phyloP scores from a whole-genome alignment of 805 yeast species.

The Komagataella kurtzmanii region DNA sequence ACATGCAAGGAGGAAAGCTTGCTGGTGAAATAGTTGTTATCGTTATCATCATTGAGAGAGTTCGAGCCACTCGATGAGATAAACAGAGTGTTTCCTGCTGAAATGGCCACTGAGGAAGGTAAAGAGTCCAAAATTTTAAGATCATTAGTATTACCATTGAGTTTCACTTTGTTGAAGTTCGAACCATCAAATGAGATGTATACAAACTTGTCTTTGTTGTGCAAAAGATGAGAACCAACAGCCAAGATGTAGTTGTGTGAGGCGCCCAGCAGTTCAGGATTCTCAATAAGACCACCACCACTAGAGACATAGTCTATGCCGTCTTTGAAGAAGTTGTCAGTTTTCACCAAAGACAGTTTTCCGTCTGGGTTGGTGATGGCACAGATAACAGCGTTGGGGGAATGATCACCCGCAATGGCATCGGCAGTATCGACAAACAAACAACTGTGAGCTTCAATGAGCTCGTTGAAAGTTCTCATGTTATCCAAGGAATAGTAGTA shows the following conservation, averaged over 20 bases:
- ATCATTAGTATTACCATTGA: not conserved
- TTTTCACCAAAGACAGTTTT: conserved; percentile 22
- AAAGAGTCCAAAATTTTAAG: not conserved
- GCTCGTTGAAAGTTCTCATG: conserved; percentile 18
- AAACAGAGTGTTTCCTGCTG: not conserved
- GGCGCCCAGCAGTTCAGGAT: conserved; percentile 19
- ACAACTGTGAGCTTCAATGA: conserved; percentile 20
- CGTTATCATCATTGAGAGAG: not conserved
- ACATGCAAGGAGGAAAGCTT: conserved; percentile 14
- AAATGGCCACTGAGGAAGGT: not conserved
- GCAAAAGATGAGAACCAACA: conserved; percentile 15
- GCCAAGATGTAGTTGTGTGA: conserved; percentile 21
- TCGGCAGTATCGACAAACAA: conserved; percentile 14
- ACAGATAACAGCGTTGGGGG: conserved; percentile 25
- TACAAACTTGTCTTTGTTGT: conserved; percentile 10
- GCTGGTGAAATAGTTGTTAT: not conserved
- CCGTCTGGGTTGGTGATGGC: conserved; percentile 27
- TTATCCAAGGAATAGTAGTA: conserved; percentile 32
- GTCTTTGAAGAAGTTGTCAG: conserved; percentile 31
- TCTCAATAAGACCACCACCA: conserved; percentile 18
- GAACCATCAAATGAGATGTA: conserved; percentile 20
- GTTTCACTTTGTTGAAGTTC: conserved; percentile 17
- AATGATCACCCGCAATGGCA: conserved; percentile 12
- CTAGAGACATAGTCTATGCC: conserved; percentile 13
- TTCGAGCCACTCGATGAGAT: not conserved